Base-by-base conservation (phyloP, 2,329 filamentous ascomycete species). In the Pyrenophora seminiperda region DNA sequence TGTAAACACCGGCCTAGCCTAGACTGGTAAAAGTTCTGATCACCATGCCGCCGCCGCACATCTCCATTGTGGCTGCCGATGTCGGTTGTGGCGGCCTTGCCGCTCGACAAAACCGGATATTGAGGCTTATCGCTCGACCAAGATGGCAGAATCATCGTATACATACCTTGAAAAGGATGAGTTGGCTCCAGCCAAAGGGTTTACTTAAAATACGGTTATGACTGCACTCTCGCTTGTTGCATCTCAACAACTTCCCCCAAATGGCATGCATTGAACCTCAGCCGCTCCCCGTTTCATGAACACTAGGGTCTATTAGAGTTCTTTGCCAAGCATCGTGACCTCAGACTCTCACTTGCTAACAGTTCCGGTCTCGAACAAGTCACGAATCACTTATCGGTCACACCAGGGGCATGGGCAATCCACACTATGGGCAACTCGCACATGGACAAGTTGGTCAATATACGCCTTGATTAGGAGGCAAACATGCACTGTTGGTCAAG, bases 281-380 rank as follows among this genome's bases (percentile, higher is more conserved):
- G 59, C 55, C 54, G 54, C 52, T 47, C 48, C 47, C 20, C 32
- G 62, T 62, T 62, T 67, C 64, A 66, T 48, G 24, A 50, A 42
- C 41, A 47, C 54, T 53, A 41, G 47, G 39, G 41, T 56, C 30
- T 13, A 50, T 53, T 60, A 53, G 53, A 60, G 58, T 57, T 58
- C 37, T 33, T 32, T 37, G 62, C 63, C 61, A 70, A 68, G 66
- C 62, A 59, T 61, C 54, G 10, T 33, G 47, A 50, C 40, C 44
- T 45, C 47, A 50, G 50, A 57, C 56, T 36, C 48, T 43, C 33
- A 48, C 53, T 61, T 61, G 56, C 63, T 65, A 65, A 59, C 55
- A 45, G 29, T 30, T 41, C 19, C 22, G 17, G 41, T 44, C n/a
- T 38, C 31, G 43, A 50, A 31, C 17, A 27, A 27, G 24, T 27